Percentiles rank a stretch among this genome's conserved stretches.
Conservation (phyloP, 305 asterid species). For the Solanum hybrid region DNA sequence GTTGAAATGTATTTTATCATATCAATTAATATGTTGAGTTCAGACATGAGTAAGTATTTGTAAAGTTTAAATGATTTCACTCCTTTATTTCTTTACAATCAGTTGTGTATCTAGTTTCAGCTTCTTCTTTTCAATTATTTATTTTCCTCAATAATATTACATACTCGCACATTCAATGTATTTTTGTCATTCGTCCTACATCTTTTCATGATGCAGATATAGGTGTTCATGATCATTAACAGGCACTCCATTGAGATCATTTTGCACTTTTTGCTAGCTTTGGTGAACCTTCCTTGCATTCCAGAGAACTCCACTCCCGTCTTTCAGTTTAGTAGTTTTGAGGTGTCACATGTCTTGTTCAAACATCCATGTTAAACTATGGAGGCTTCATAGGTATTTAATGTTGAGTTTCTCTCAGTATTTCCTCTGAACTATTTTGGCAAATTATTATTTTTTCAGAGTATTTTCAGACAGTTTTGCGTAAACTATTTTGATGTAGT, state of each 20-base stretch:
- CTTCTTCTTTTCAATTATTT: neutral
- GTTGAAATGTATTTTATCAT: neutral
- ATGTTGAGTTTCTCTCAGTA: neutral
- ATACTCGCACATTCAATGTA: neutral
- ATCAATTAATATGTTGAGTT: neutral
- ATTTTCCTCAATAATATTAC: neutral
- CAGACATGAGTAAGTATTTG: neutral
- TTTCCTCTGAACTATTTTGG: neutral
- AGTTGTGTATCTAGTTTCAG: neutral
- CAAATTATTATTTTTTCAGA: too few relatives aligned
- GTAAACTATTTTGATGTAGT: neutral
- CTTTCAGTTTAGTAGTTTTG: neutral
- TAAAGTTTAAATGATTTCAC: too few relatives aligned
- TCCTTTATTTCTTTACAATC: neutral
- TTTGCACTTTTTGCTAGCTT: neutral
- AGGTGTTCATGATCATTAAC: neutral
- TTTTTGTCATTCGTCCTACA: neutral
- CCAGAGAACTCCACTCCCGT: neutral
- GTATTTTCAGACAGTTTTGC: neutral
- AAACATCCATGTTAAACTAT: neutral
- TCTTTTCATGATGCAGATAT: neutral
- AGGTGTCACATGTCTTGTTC: neutral
- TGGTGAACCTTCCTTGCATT: neutral
- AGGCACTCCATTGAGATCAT: neutral
- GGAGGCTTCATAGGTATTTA: neutral